A percentile compares a stretch with the other conserved stretches of the same genome.
Evolutionary conservation across 1,284 basidiomycete genomes (phyloP).

Genomic region (Cystobasidiaceae sp.): DNA sequence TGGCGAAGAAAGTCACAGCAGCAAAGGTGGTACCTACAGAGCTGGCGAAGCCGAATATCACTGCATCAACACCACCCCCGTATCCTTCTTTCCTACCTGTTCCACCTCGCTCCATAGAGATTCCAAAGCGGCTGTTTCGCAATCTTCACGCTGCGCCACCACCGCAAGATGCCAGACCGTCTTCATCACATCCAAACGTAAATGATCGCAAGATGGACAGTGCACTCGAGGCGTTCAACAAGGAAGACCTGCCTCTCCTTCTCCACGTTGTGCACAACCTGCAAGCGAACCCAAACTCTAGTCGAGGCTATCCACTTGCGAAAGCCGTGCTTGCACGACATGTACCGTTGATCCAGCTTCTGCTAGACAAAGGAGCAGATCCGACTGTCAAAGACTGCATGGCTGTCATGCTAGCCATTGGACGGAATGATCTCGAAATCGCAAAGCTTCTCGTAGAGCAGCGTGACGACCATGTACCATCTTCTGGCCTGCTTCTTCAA

Average conservation of each 20-base stretch:
- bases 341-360: constrained; percentile 59
- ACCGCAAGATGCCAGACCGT: no score
- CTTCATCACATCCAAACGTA: no score
- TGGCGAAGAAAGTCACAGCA: background rate
- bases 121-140: constrained; percentile 16
- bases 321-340: constrained; percentile 64
- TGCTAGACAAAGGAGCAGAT: constrained; percentile 64
- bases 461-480: constrained; percentile 38
- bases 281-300: constrained; percentile 54
- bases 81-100: constrained; percentile 8
- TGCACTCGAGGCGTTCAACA: background rate
- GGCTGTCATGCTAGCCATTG: constrained; percentile 67
- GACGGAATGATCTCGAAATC: constrained; percentile 59
- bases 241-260: constrained; percentile 43
- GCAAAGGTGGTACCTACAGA: background rate
- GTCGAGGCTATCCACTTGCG: constrained; percentile 68
- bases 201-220: no score
- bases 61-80: background rate
- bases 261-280: constrained; percentile 42
- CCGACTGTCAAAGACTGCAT: constrained; percentile 59
- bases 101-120: constrained; percentile 4
- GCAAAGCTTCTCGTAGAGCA: constrained; percentile 69
- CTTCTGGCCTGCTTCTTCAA: background rate
- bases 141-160: background rate
- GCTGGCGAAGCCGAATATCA: background rate